Conservation (phyloP, 164 flowering plant genomes). For the Piper longum region DNA sequence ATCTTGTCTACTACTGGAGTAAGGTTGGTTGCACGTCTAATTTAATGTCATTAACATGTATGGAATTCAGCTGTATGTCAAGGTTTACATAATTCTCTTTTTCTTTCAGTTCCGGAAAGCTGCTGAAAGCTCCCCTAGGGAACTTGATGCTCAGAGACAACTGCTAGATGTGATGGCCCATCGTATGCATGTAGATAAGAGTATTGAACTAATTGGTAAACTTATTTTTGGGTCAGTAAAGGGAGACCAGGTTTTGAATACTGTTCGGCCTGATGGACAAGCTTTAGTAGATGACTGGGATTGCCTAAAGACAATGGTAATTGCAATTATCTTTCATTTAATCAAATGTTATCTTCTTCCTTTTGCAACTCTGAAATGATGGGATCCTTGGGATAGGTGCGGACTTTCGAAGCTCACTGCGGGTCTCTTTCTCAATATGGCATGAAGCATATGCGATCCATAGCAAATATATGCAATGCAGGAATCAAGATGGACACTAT, state of each 20-base stretch:
- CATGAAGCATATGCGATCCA: slow-evolving; percentile 79
- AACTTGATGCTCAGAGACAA: slow-evolving; percentile 50
- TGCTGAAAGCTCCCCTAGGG: slow-evolving; percentile 55
- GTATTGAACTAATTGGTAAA: slow-evolving; percentile 50
- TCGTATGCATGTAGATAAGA: slow-evolving; percentile 51
- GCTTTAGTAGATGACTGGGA: slow-evolving; percentile 85
- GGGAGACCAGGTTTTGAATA: slow-evolving; percentile 37
- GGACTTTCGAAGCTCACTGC: slow-evolving; percentile 67
- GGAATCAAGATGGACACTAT: slow-evolving; percentile 43
- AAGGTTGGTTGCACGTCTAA: slow-evolving; percentile 30
- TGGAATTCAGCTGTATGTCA: neutral
- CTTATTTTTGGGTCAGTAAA: slow-evolving; percentile 58
- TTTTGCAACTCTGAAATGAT: neutral
- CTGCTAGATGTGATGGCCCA: slow-evolving; percentile 61
- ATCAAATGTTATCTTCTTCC: neutral
- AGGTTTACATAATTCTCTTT: neutral
- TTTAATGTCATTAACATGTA: neutral
- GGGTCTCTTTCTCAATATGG: slow-evolving; percentile 83
- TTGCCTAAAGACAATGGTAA: slow-evolving; percentile 76
- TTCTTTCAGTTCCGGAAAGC: slow-evolving; percentile 44
- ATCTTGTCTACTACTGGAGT: slow-evolving; percentile 71
- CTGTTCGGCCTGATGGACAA: slow-evolving; percentile 53
- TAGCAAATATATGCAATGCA: slow-evolving; percentile 85
- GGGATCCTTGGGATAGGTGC: slow-evolving; percentile 38
- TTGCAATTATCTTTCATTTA: neutral